Percentiles rank a stretch among this genome's conserved stretches.
phyloP scores from a whole-genome alignment of 257 asterid species.

The Linderniella brevidens region DNA sequence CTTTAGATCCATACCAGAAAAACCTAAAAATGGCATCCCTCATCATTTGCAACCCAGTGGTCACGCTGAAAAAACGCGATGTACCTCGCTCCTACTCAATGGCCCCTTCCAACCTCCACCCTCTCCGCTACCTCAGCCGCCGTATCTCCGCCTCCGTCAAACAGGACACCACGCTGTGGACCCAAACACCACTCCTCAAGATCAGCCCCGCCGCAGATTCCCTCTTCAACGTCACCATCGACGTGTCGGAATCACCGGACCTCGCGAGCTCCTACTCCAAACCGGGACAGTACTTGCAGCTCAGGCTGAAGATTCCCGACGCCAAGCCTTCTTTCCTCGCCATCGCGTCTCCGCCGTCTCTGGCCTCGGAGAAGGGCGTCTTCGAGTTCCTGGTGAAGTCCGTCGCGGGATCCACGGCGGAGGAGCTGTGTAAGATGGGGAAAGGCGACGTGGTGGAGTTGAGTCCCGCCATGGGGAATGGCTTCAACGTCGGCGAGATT shows the following conservation, averaged over 20 bases:
- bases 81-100: constrained; percentile 26
- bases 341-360: constrained; percentile 75
- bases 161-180: constrained; percentile 58
- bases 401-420: constrained; percentile 70
- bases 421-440: constrained; percentile 54
- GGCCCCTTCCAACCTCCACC: constrained; percentile 35
- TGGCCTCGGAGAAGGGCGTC: constrained; percentile 44
- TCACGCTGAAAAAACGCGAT: constrained; percentile 12
- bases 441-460: constrained; percentile 80
- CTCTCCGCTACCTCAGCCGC: constrained; percentile 28
- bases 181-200: constrained; percentile 48
- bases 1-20: too few species aligned
- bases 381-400: constrained; percentile 76
- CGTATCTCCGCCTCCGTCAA: constrained; percentile 45
- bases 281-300: constrained; percentile 90
- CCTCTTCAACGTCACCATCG: constrained; percentile 56
- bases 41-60: too few species aligned
- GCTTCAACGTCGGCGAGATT: constrained; percentile 49
- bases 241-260: constrained; percentile 75
- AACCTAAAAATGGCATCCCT: too few species aligned
- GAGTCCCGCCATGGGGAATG: constrained; percentile 73
- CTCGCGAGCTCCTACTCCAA: constrained; percentile 59
- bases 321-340: constrained; percentile 69
- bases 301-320: constrained; percentile 42
- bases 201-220: constrained; percentile 77